Conservation (phyloP, 2,329 filamentous ascomycete genomes). For the Scedosporium aurantiacum region DNA sequence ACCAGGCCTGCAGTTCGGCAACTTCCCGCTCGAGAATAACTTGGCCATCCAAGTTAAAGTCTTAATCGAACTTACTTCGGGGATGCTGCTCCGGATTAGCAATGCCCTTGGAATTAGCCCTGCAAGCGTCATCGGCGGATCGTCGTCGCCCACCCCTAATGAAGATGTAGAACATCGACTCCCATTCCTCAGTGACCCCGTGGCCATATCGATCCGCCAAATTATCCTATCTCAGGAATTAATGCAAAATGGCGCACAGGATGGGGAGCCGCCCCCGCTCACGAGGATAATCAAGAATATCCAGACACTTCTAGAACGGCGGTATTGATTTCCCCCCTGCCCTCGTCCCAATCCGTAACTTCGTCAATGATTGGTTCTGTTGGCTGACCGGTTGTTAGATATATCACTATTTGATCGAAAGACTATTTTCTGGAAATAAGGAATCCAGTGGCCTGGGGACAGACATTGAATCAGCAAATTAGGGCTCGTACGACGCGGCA, state of each 20-base stretch:
- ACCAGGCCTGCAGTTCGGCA: constrained; percentile 1
- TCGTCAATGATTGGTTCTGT: no score
- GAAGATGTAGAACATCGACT: not conserved
- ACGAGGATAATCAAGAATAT: constrained; percentile 5
- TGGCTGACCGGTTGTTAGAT: no score
- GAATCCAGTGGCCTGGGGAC: no score
- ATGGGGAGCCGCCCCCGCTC: not conserved
- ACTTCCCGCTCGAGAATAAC: constrained; percentile 5
- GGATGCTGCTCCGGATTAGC: constrained; percentile 3
- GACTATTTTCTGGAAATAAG: no score
- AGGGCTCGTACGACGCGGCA: no score
- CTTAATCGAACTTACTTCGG: not conserved
- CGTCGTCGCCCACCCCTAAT: not conserved
- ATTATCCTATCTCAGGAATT: constrained; percentile 3
- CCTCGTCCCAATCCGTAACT: not conserved
- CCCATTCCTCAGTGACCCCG: constrained; percentile 1
- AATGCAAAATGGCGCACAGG: not conserved
- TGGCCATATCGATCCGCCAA: constrained; percentile 3
- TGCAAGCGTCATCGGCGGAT: not conserved
- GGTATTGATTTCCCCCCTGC: not conserved
- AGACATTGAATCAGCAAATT: no score
- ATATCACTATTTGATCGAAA: no score
- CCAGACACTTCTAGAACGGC: not conserved
- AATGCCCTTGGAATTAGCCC: constrained; percentile 2
- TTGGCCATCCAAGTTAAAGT: constrained; percentile 1